Evolutionary conservation across 495 filamentous ascomycete species (phyloP).

Genomic region (Hamigera avellanea): DNA sequence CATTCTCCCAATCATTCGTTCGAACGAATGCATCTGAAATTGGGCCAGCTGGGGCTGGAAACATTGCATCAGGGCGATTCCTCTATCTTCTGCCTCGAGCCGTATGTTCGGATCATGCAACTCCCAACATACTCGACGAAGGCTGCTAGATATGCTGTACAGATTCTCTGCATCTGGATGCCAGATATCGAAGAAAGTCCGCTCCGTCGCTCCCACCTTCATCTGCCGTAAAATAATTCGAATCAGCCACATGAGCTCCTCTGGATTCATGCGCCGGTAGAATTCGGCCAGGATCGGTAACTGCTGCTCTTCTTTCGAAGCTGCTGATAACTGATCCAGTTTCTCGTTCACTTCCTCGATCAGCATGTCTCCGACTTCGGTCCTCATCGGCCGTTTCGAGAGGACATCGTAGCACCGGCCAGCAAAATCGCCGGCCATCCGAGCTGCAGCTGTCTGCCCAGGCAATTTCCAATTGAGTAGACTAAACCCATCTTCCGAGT

Average conservation of each 20-base stretch:
- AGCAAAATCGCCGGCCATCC: conserved; percentile 82
- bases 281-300: conserved; percentile 67
- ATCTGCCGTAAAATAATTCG: conserved; percentile 92
- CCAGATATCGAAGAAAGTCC: conserved; percentile 84
- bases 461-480: conserved; percentile 93
- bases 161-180: conserved; percentile 85
- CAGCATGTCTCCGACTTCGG: conserved; percentile 59
- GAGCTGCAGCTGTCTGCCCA: conserved; percentile 45
- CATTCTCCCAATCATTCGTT: conserved; percentile 70
- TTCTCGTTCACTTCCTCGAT: conserved; percentile 84
- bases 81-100: conserved; percentile 63
- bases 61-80: conserved; percentile 80
- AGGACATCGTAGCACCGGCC: conserved; percentile 78
- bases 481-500: conserved; percentile 75
- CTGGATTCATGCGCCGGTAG: conserved; percentile 84
- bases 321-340: conserved; percentile 66
- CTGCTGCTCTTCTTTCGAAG: conserved; percentile 72
- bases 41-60: conserved; percentile 96
- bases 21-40: conserved; percentile 82
- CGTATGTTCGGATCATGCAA: conserved; percentile 65
- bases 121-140: conserved; percentile 93
- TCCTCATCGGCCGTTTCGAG: conserved; percentile 71
- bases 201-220: conserved; percentile 95
- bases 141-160: conserved; percentile 83
- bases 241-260: conserved; percentile 89